Base-by-base conservation (phyloP, 2,329 filamentous ascomycete species). In the Penicillium italicum region DNA sequence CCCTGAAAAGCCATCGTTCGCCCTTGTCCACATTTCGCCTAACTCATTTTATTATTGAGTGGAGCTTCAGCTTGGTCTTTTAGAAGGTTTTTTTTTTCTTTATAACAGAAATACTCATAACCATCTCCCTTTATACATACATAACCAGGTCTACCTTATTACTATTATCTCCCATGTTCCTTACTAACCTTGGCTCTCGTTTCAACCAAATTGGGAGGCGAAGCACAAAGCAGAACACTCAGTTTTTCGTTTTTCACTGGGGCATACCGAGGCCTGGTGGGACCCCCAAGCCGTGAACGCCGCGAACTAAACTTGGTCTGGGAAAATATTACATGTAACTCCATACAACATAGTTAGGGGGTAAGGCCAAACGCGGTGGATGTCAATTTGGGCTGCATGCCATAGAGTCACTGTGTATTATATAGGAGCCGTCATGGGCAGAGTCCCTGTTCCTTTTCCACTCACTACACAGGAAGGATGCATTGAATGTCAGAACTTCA, bases 11-110 rank as follows among this genome's bases (percentile, higher is more conserved):
- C 30, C 45, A 38, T 42, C 40, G 6, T 42, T 31, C 45, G 38
- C 53, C 53, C 47, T 51, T 51, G 40, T 20, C 33, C 36, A 41
- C 28, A 45, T 51, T 55, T 51, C 38, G 34, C 47, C 47, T 55
- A 55, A 50, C 38, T 34, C 36, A 30, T 33, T 4, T 37, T 37
- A 20, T 37, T 37, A n/a, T 31, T 6, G 20, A 43, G 52, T 55
- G 52, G 52, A 55, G 38, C 46, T 50, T 20, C 16, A 20, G 20
- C 26, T 43, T 41, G 37, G 24, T 20, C 47, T 48, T 53, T 36
- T 20, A 48, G 50, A 53, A 53, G 33, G 9, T 16, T 20, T 33
- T 31, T 30, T 47, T n/a, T 30, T 26, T 37, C n/a, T 18, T 24
- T 26, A 14, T 26, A 5, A 5, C 18, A n/a, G 7, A 18, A 34